Evolutionary conservation across 2,329 filamentous ascomycete genomes (phyloP).

Genomic region (Claviceps spartinae): DNA sequence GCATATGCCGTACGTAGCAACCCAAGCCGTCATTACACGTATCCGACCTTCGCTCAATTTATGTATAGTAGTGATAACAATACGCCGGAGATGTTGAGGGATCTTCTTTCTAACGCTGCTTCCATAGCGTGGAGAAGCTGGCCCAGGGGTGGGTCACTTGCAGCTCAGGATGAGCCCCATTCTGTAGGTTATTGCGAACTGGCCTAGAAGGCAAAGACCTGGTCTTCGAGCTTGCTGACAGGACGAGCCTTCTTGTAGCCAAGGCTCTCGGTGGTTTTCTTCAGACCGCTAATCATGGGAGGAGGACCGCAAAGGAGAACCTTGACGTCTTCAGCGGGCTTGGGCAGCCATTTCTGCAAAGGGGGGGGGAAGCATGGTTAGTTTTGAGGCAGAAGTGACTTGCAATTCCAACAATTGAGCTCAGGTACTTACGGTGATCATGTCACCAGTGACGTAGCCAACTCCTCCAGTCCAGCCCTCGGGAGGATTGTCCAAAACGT

Average conservation of each 20-base stretch:
- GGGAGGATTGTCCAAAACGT: constrained; percentile 92
- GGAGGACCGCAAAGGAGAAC: constrained; percentile 89
- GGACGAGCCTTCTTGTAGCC: constrained; percentile 87
- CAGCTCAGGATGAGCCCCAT: neutral
- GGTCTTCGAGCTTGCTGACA: constrained; percentile 95
- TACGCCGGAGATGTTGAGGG: neutral
- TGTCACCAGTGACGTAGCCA: constrained; percentile 88
- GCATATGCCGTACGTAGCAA: neutral
- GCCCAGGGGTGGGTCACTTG: neutral
- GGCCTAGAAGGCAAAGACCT: constrained; percentile 78
- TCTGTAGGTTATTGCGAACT: neutral
- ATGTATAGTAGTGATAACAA: neutral
- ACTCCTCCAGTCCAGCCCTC: constrained; percentile 84
- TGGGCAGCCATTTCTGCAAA: constrained; percentile 56
- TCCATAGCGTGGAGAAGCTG: neutral
- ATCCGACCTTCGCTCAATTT: neutral
- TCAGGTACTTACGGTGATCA: constrained; percentile 59
- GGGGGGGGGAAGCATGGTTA: neutral
- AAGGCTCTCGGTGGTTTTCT: constrained; percentile 82
- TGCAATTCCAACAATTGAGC: neutral
- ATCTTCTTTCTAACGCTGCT: neutral
- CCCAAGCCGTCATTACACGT: neutral
- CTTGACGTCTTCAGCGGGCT: constrained; percentile 78
- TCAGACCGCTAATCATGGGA: constrained; percentile 92
- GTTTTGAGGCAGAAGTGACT: neutral